Percentiles rank a stretch among this genome's conserved stretches.
Conservation (phyloP, 106 monocot genomes). For the Dendrobium chrysotoxum region DNA sequence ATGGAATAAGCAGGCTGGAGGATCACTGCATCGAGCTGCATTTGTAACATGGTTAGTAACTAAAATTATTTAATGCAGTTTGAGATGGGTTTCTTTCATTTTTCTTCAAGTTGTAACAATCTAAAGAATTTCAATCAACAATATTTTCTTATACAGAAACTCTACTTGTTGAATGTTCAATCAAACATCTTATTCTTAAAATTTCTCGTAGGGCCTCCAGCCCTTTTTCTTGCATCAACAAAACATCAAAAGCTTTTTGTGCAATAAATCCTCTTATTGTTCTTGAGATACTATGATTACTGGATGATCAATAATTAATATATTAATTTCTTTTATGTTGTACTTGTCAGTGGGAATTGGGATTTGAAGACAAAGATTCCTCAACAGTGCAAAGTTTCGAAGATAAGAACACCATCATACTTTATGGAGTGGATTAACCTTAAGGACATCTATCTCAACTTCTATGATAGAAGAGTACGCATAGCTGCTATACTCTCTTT, state of each 20-base stretch:
- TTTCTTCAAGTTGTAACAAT: neutral
- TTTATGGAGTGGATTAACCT: constrained; percentile 98
- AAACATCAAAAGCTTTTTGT: neutral
- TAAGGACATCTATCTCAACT: constrained; percentile 93
- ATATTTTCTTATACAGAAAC: neutral
- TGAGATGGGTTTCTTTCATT: neutral
- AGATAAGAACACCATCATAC: constrained; percentile 59
- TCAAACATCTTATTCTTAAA: neutral
- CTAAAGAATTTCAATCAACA: neutral
- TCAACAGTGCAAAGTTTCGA: constrained; percentile 75
- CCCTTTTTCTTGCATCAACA: neutral
- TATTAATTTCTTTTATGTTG: neutral
- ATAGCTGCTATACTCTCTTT: neutral
- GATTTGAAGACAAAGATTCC: constrained; percentile 97
- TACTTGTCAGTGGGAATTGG: constrained; percentile 76
- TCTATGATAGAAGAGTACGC: constrained; percentile 71
- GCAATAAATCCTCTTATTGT: neutral
- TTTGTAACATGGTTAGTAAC: constrained; percentile 88
- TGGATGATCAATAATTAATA: neutral
- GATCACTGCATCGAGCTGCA: constrained; percentile 65
- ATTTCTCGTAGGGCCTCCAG: neutral
- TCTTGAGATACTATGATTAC: neutral
- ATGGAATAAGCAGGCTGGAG: constrained; percentile 52
- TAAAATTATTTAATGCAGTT: neutral
- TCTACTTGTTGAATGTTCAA: neutral